phyloP scores from a whole-genome alignment of 2,329 filamentous ascomycete genomes.

The Nannizziopsis arthrosporioides region DNA sequence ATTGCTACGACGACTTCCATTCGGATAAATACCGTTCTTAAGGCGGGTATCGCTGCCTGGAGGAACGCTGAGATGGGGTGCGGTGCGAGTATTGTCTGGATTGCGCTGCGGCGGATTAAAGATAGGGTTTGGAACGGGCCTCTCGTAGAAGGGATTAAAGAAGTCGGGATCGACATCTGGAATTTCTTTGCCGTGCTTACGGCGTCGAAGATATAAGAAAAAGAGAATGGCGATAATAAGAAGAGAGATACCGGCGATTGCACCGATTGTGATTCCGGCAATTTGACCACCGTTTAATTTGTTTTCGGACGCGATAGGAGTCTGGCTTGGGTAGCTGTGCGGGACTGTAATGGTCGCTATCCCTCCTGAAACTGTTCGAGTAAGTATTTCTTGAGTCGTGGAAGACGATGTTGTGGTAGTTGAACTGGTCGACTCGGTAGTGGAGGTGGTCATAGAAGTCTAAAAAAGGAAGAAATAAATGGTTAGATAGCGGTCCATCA shows the following conservation, averaged over 20 bases:
- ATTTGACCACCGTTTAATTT: slow-evolving; percentile 32
- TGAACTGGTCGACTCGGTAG: not conserved
- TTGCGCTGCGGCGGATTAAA: slow-evolving; percentile 12
- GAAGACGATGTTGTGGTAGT: not conserved
- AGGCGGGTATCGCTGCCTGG: slow-evolving; percentile 36
- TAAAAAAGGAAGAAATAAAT: not conserved
- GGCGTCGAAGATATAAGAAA: slow-evolving; percentile 30
- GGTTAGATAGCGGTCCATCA: not conserved
- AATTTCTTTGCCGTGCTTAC: slow-evolving; percentile 14
- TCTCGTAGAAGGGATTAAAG: slow-evolving; percentile 20
- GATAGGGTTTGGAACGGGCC: slow-evolving; percentile 12
- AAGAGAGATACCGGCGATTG: slow-evolving; percentile 29
- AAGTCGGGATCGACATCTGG: slow-evolving; percentile 8
- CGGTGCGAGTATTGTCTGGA: slow-evolving; percentile 3
- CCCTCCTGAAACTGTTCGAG: slow-evolving; percentile 12
- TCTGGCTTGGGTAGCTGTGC: slow-evolving; percentile 15
- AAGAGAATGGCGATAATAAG: slow-evolving; percentile 30
- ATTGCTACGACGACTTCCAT: slow-evolving; percentile 33
- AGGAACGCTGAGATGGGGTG: slow-evolving; percentile 15
- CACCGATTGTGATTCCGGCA: slow-evolving; percentile 35
- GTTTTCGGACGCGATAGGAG: slow-evolving; percentile 14
- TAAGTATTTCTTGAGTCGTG: not conserved
- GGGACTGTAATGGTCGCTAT: slow-evolving; percentile 18
- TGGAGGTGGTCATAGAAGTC: not conserved
- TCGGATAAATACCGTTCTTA: slow-evolving; percentile 34